Evolutionary conservation across 257 asterid species (phyloP).

Genomic region (Solanum virginianum): DNA sequence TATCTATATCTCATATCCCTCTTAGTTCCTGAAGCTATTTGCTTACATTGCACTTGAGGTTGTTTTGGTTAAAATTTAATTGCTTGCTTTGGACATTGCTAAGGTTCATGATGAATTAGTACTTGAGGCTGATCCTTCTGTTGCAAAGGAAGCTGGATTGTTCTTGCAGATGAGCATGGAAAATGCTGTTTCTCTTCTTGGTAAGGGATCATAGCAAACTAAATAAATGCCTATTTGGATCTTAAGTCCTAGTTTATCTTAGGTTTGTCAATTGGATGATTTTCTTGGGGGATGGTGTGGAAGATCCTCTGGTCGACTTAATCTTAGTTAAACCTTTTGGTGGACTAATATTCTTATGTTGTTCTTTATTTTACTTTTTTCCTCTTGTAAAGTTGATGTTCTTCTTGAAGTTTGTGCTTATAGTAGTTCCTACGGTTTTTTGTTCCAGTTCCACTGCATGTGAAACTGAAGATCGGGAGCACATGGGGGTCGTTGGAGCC

Average conservation of each 20-base stretch:
- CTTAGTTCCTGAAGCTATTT: background rate
- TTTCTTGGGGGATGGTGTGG: background rate
- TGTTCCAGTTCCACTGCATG: slow-evolving; percentile 80
- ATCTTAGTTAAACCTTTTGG: background rate
- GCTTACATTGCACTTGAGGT: background rate
- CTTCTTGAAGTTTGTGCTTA: background rate
- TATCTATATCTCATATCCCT: background rate
- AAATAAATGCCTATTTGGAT: background rate
- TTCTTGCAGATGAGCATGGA: slow-evolving; percentile 80
- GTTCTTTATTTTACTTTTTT: background rate
- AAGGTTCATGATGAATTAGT: slow-evolving; percentile 95
- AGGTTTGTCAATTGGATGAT: background rate
- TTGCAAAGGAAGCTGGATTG: slow-evolving; percentile 71
- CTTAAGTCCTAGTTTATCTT: background rate
- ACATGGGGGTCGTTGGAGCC: slow-evolving; percentile 95
- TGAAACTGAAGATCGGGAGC: slow-evolving; percentile 74
- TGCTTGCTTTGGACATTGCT: background rate
- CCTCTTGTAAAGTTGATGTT: background rate
- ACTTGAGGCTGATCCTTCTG: slow-evolving; percentile 66
- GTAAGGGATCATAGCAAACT: slow-evolving; percentile 24
- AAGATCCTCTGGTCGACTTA: background rate
- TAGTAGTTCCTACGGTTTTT: background rate
- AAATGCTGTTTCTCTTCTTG: slow-evolving; percentile 69
- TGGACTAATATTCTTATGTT: background rate
- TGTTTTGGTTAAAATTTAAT: background rate